These are phyloP conservation scores for Theileria orientalis DNA, from an alignment of 169 alveolate genomes.

Conservation along the genomic window DNA sequence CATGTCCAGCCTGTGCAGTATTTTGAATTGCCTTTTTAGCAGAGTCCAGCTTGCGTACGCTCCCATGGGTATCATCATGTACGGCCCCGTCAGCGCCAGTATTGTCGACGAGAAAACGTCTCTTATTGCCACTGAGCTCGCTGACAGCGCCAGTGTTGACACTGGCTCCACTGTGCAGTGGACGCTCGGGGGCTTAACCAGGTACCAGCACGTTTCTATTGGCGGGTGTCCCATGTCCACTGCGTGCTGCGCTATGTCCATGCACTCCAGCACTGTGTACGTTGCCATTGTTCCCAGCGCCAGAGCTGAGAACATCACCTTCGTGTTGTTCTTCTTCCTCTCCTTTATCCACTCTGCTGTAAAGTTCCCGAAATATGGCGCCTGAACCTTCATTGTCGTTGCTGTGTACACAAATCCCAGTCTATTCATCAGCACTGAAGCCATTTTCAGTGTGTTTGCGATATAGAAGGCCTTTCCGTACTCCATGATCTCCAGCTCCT, in stretches of 20 bases:
- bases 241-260: slow-evolving; percentile 78
- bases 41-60: slow-evolving; percentile 72
- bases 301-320: slow-evolving; percentile 64
- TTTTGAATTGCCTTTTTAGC: slow-evolving; percentile 74
- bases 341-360: slow-evolving; percentile 72
- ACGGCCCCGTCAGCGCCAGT: slow-evolving; percentile 75
- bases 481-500: slow-evolving; percentile 70
- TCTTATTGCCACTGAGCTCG: slow-evolving; percentile 64
- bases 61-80: slow-evolving; percentile 75
- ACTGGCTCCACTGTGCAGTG: slow-evolving; percentile 64
- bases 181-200: slow-evolving; percentile 62
- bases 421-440: slow-evolving; percentile 55
- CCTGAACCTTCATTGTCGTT: slow-evolving; percentile 71
- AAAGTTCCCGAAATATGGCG: slow-evolving; percentile 79
- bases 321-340: slow-evolving; percentile 63
- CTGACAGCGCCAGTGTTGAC: slow-evolving; percentile 46
- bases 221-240: slow-evolving; percentile 76
- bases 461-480: slow-evolving; percentile 76
- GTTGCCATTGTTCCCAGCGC: slow-evolving; percentile 78
- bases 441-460: slow-evolving; percentile 71
- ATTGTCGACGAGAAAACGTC: slow-evolving; percentile 75
- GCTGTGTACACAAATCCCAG: slow-evolving; percentile 70
- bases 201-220: slow-evolving; percentile 63
- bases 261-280: slow-evolving; percentile 68
- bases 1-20: slow-evolving; percentile 72